These are phyloP conservation scores for Vicia villosa DNA, from an alignment of 306 rosid genomes.

Conservation along the genomic window DNA sequence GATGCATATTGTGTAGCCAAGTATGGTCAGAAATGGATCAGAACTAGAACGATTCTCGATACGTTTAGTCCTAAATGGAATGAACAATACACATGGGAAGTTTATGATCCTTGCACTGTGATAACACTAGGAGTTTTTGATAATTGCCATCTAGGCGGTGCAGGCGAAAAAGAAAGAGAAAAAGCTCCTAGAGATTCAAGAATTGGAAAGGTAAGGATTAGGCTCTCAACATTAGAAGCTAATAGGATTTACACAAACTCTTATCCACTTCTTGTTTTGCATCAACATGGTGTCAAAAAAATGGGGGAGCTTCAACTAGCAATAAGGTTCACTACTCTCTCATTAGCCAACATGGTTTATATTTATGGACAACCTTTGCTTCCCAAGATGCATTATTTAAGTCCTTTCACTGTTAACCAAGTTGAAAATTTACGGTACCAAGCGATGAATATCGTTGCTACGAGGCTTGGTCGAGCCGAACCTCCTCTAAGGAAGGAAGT, in stretches of 20 bases:
- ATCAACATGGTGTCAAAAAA: constrained; percentile 86
- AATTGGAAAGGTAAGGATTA: constrained; percentile 90
- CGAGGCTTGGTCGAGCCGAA: constrained; percentile 82
- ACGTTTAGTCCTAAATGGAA: constrained; percentile 85
- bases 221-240: constrained; percentile 89
- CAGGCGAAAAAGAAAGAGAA: constrained; percentile 32
- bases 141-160: constrained; percentile 74
- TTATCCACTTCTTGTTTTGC: constrained; percentile 79
- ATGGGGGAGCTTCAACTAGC: constrained; percentile 95
- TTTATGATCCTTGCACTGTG: constrained; percentile 92
- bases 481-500: constrained; percentile 90
- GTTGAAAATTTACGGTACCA: constrained; percentile 81
- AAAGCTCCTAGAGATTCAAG: constrained; percentile 59
- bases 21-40: constrained; percentile 93
- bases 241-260: constrained; percentile 68
- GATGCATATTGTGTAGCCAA: constrained; percentile 89
- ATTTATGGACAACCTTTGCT: constrained; percentile 85
- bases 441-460: constrained; percentile 87
- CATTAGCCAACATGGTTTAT: constrained; percentile 70
- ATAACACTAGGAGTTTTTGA: constrained; percentile 82
- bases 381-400: constrained; percentile 91
- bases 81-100: constrained; percentile 97
- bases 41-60: constrained; percentile 87
- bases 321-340: constrained; percentile 79
- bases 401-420: constrained; percentile 89